Base-by-base conservation (phyloP, 306 rosid genomes). In the Lathyrus sativus region DNA sequence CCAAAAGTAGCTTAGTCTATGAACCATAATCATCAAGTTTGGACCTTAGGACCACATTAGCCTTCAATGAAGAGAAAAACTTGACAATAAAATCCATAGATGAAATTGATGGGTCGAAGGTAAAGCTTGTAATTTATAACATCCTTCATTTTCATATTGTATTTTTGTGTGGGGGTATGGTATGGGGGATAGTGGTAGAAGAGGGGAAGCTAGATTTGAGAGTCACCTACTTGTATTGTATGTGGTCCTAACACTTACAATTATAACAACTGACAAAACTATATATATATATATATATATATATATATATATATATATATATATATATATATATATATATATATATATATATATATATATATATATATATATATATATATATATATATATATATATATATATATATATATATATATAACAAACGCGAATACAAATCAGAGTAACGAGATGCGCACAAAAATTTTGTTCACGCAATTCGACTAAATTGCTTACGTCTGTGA, bases 91-190 rank as follows among this genome's bases (percentile, higher is more conserved):
- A 58, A 81, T 51, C 71, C 60, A 75, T 53, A 48, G 13, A 67
- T 65, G 74, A 80, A 79, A 70, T 75, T 72, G 85, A 79, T 74
- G 58, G 70, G 70, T 77, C 82, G 37, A 76, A 79, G 76, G 70
- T 38, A 59, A 44, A 49, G 62, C 79, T 46, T 74, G 26, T 74
- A 39, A 39, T 24, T 56, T 45, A 41, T 19, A n/a, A 60, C 54
- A 22, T 3, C 70, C 62, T 44, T 68, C 72, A 54, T 48, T 58
- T 63, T 45, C 71, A 22, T 41, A 24, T 72, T 44, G 2, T 5
- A 17, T 42, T 42, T 42, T 55, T 31, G 61, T 62, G 70, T 64
- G 22, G 43, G 11, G 33, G 70, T 51, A 57, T 56, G 51, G 26
- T 51, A 57, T 56, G 51, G 26, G 39, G 18, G 28, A 10, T 53